A percentile compares a stretch with the other conserved stretches of the same genome.
These are phyloP conservation scores for Datura wrightii DNA, from an alignment of 257 asterid genomes.

Conservation along the genomic window DNA sequence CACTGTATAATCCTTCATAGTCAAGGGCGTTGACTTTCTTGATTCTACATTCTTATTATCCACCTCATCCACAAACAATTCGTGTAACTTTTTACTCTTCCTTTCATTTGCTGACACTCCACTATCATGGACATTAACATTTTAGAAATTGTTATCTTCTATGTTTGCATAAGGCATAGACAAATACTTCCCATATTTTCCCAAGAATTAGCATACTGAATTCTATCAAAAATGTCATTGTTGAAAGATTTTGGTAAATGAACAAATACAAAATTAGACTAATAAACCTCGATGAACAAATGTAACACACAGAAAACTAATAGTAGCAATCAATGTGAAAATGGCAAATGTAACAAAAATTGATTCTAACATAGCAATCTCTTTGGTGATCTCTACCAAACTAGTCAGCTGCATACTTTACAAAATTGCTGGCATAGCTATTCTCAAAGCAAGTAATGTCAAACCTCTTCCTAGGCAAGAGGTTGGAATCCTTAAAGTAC, in stretches of 20 bases:
- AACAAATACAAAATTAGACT: conserved; percentile 2
- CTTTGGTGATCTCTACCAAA: conserved; percentile 73
- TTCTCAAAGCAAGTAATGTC: conserved; percentile 54
- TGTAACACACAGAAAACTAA: background rate
- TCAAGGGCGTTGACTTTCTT: conserved; percentile 35
- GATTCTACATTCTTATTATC: conserved; percentile 26
- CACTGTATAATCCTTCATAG: conserved; percentile 53
- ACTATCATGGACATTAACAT: background rate
- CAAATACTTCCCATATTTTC: background rate
- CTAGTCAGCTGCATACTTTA: conserved; percentile 62
- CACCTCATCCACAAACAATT: too few species aligned
- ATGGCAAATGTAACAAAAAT: background rate
- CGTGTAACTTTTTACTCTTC: too few species aligned
- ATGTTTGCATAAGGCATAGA: background rate
- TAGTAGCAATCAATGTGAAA: background rate
- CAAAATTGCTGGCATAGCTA: conserved; percentile 60
- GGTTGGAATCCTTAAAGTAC: conserved; percentile 59
- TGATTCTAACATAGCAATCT: conserved; percentile 66
- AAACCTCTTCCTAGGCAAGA: conserved; percentile 48
- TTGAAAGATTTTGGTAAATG: too few species aligned
- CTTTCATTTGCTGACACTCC: too few species aligned
- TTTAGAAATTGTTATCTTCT: background rate
- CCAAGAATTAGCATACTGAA: conserved; percentile 25
- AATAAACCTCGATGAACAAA: background rate
- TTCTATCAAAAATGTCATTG: background rate